A percentile compares a stretch with the other conserved stretches of the same genome.
These are phyloP conservation scores for Saitoella complicata DNA, from an alignment of 805 yeast species.

Conservation along the genomic window DNA sequence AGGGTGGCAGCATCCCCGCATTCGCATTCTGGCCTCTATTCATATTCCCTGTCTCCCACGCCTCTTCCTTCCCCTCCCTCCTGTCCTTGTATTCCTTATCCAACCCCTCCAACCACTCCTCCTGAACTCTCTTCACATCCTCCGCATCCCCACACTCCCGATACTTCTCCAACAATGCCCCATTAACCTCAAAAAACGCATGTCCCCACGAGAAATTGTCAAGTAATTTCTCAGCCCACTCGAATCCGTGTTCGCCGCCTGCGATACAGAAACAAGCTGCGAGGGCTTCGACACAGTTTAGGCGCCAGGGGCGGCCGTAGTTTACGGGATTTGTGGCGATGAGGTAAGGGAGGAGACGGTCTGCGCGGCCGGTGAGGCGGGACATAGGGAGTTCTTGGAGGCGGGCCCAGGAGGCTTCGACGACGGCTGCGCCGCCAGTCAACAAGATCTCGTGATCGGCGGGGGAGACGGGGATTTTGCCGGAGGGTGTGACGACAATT, in stretches of 20 bases:
- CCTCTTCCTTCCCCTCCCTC: constrained; percentile 23
- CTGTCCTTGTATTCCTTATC: constrained; percentile 53
- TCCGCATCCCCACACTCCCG: constrained; percentile 67
- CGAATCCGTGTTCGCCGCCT: constrained; percentile 41
- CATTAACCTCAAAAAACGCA: constrained; percentile 69
- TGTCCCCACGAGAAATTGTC: constrained; percentile 85
- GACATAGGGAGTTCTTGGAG: constrained; percentile 91
- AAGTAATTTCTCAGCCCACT: constrained; percentile 70
- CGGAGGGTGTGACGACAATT: constrained; percentile 83
- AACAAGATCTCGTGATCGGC: constrained; percentile 66
- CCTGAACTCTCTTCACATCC: constrained; percentile 56
- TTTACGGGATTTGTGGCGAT: constrained; percentile 96
- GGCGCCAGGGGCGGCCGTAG: constrained; percentile 88
- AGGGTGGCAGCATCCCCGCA: too few relatives aligned
- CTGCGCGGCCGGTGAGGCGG: constrained; percentile 81
- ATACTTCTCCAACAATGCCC: constrained; percentile 59
- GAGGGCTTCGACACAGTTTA: constrained; percentile 92
- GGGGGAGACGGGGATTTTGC: constrained; percentile 79
- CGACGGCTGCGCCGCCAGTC: constrained; percentile 82
- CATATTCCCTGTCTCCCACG: too few relatives aligned
- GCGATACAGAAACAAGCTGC: constrained; percentile 95
- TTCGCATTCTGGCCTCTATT: too few relatives aligned
- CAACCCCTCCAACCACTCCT: constrained; percentile 50
- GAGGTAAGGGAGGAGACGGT: constrained; percentile 73
- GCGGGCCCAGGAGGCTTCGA: constrained; percentile 97